Conservation (phyloP, 2,329 filamentous ascomycete genomes). For the Celoporthe dispersa region DNA sequence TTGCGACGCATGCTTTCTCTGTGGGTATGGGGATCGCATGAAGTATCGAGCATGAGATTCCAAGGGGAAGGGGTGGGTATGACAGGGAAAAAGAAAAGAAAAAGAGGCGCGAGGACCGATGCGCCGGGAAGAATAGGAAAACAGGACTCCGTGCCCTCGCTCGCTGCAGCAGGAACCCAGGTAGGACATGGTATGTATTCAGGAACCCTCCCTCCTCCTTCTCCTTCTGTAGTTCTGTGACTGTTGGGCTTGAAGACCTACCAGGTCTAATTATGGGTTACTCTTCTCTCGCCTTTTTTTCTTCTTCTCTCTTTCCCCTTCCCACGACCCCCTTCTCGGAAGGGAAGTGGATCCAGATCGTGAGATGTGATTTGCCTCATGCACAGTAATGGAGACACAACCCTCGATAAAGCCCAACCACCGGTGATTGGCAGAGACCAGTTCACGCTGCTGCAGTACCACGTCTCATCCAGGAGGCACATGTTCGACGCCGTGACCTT, state of each 20-base stretch:
- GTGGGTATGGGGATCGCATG: constrained; percentile 1
- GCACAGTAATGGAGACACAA: background rate
- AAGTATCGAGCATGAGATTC: background rate
- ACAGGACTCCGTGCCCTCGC: background rate
- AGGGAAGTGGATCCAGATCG: constrained; percentile 11
- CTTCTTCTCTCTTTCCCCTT: background rate
- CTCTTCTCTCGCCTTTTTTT: background rate
- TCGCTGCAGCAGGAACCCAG: constrained; percentile 10
- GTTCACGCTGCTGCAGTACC: constrained; percentile 20
- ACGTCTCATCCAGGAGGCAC: constrained; percentile 18
- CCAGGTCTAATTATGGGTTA: background rate
- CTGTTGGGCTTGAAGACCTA: constrained; percentile 5
- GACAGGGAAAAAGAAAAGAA: background rate
- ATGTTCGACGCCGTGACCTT: background rate
- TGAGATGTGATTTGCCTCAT: constrained; percentile 10
- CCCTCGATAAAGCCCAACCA: background rate
- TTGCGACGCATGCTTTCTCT: background rate
- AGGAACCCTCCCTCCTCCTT: background rate
- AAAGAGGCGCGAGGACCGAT: background rate
- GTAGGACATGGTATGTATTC: background rate
- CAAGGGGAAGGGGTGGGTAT: background rate
- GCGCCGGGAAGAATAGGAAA: background rate
- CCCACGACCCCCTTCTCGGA: background rate
- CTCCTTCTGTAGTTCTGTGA: background rate
- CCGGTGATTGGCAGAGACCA: constrained; percentile 16